These are phyloP conservation scores for Pittosporum tobira DNA, from an alignment of 129 eudicot genomes.

Conservation along the genomic window DNA sequence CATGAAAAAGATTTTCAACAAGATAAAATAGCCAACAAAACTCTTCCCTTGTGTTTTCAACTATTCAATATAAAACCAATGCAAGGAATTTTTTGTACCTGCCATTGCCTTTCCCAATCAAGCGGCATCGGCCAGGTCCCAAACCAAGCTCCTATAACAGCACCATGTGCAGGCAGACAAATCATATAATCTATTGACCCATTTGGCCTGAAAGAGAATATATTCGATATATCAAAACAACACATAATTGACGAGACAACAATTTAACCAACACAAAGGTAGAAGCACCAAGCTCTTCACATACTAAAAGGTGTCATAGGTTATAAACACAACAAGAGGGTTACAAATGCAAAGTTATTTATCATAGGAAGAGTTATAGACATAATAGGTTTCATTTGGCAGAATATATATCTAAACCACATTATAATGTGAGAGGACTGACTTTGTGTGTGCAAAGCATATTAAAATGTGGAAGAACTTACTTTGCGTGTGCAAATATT, in stretches of 20 bases:
- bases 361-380: background rate
- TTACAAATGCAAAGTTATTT: background rate
- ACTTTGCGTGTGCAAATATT: conserved; percentile 68
- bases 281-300: background rate
- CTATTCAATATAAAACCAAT: conserved; percentile 1
- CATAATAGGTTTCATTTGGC: background rate
- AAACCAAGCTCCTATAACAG: conserved; percentile 89
- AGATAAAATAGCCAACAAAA: too few relatives aligned
- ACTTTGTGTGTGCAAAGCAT: background rate
- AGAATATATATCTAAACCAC: too few relatives aligned
- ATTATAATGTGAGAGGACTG: too few relatives aligned
- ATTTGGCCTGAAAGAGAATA: conserved; percentile 39
- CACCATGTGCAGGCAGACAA: conserved; percentile 85
- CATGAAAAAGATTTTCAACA: too few relatives aligned
- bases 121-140: conserved; percentile 99
- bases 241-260: conserved; percentile 10
- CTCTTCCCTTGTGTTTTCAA: too few relatives aligned
- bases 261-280: conserved; percentile 4
- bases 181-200: conserved; percentile 52
- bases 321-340: background rate
- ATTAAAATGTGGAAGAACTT: conserved; percentile 14
- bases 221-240: conserved; percentile 1
- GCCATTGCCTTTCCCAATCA: conserved; percentile 99
- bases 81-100: conserved; percentile 35
- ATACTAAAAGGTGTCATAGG: background rate